These are phyloP conservation scores for Colletotrichum brevisporum DNA, from an alignment of 2,329 filamentous ascomycete genomes.

Conservation along the genomic window DNA sequence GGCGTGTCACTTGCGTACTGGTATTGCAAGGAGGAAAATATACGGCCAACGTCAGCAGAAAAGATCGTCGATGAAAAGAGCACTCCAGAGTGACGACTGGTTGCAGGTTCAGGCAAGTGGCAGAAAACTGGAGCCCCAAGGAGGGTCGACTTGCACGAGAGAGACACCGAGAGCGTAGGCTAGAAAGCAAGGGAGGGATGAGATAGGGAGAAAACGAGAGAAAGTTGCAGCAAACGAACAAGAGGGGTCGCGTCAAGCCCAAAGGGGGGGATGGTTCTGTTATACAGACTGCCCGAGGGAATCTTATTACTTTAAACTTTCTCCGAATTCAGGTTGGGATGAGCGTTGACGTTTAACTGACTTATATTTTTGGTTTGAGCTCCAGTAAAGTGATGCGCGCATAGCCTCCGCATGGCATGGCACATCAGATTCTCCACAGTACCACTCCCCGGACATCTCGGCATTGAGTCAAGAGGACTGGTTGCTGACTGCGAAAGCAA, in stretches of 20 bases:
- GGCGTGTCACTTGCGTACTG: no score
- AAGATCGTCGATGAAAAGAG: slow-evolving; percentile 25
- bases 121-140: neutral
- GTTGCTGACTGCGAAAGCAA: slow-evolving; percentile 7
- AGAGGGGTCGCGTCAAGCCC: slow-evolving; percentile 29
- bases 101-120: neutral
- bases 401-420: slow-evolving; percentile 19
- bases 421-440: slow-evolving; percentile 29
- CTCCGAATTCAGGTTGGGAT: slow-evolving; percentile 20
- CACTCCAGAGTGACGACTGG: slow-evolving; percentile 5
- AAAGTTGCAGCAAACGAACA: slow-evolving; percentile 27
- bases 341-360: slow-evolving; percentile 34
- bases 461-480: slow-evolving; percentile 33
- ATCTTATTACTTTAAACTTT: slow-evolving; percentile 24
- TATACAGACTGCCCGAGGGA: slow-evolving; percentile 23
- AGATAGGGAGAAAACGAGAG: slow-evolving; percentile 3
- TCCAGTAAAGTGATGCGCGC: slow-evolving; percentile 5
- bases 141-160: neutral
- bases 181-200: neutral
- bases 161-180: neutral
- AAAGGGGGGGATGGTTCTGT: slow-evolving; percentile 16
- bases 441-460: slow-evolving; percentile 29
- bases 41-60: slow-evolving; percentile 18
- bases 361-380: slow-evolving; percentile 6
- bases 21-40: no score